phyloP scores from a whole-genome alignment of 257 asterid genomes.

The Solanum pinnatisectum region DNA sequence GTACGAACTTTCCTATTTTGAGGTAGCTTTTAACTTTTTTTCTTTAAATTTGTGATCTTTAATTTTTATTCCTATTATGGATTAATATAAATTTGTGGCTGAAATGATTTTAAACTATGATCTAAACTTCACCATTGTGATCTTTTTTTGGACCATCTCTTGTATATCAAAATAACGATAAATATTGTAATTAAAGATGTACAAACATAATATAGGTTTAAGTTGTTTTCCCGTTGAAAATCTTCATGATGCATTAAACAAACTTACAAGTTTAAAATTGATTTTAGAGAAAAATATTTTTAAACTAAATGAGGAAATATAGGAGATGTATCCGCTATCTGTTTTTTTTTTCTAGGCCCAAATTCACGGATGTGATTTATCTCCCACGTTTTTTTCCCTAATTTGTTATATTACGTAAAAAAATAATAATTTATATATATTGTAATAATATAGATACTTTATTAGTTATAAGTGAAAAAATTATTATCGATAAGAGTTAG shows the following conservation, averaged over 20 bases:
- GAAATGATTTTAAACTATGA: background rate
- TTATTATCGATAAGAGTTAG: background rate
- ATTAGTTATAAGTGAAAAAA: background rate
- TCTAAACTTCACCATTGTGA: background rate
- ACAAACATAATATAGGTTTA: background rate
- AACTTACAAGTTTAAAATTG: background rate
- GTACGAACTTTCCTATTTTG: background rate
- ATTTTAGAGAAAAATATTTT: background rate
- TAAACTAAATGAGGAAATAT: background rate
- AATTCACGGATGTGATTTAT: background rate
- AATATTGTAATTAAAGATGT: background rate
- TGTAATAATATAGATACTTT: background rate
- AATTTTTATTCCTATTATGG: no score
- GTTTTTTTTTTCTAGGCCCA: background rate
- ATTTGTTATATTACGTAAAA: background rate
- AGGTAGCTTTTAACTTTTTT: background rate
- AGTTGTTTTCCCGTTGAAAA: background rate
- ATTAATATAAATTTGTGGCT: no score
- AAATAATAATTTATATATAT: no score
- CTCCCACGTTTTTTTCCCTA: rapidly evolving
- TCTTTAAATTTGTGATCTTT: no score
- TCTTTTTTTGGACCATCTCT: background rate
- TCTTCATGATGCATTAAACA: background rate
- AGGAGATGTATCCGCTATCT: background rate
- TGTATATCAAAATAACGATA: background rate